Conservation (phyloP, 1,139 yeast species). For the Pichia sp. region DNA sequence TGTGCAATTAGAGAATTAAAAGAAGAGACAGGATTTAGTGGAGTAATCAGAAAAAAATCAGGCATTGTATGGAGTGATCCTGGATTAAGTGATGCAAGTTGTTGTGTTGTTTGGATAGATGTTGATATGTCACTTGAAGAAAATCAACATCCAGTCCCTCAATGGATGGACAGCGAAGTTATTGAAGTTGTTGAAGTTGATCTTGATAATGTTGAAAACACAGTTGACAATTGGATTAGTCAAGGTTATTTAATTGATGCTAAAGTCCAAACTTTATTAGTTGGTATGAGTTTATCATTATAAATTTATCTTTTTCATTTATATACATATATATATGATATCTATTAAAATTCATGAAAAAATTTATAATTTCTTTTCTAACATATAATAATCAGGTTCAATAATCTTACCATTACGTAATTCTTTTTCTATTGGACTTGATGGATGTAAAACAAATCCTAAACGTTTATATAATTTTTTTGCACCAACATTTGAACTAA, state of each 20-base stretch:
- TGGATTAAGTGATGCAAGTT: slow-evolving; percentile 87
- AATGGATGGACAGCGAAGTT: slow-evolving; percentile 83
- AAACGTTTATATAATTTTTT: slow-evolving; percentile 36
- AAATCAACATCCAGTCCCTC: slow-evolving; percentile 62
- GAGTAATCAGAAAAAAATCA: slow-evolving; percentile 48
- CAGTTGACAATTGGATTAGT: slow-evolving; percentile 42
- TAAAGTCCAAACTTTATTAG: slow-evolving; percentile 78
- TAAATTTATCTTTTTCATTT: neutral
- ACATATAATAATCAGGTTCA: slow-evolving; percentile 39
- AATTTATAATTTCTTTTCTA: slow-evolving; percentile 12
- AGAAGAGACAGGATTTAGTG: slow-evolving; percentile 90
- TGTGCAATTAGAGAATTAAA: slow-evolving; percentile 83
- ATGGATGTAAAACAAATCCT: slow-evolving; percentile 6
- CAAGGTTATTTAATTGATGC: slow-evolving; percentile 82
- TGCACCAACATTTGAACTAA: slow-evolving; percentile 40
- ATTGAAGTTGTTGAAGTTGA: slow-evolving; percentile 78
- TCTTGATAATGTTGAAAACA: slow-evolving; percentile 48
- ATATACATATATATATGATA: neutral
- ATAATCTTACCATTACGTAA: slow-evolving; percentile 36
- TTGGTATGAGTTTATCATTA: slow-evolving; percentile 38
- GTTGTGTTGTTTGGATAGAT: slow-evolving; percentile 71
- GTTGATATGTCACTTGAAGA: slow-evolving; percentile 63
- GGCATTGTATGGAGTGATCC: slow-evolving; percentile 73
- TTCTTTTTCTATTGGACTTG: slow-evolving; percentile 29
- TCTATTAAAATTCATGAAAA: neutral